Percentiles rank a stretch among this genome's conserved stretches.
Evolutionary conservation across 345 rosid species (phyloP).

Genomic region (Trapa bicornis): DNA sequence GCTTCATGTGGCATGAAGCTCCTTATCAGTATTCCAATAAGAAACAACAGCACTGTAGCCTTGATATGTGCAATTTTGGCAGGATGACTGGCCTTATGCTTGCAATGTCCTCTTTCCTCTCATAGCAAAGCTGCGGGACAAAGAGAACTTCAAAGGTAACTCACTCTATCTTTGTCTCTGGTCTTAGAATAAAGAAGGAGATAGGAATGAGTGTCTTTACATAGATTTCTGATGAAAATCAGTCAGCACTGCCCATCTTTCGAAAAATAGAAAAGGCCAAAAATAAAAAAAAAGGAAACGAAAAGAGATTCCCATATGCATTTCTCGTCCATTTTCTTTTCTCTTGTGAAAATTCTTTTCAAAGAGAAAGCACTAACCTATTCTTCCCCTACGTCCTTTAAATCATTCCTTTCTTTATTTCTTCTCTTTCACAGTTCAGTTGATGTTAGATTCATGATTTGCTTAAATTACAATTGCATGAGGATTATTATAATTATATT

Average conservation of each 20-base stretch:
- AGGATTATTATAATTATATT: no score
- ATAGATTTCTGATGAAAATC: constrained; percentile 13
- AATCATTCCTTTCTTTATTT: not conserved
- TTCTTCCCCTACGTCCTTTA: no score
- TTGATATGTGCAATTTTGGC: no score
- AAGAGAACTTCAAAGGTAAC: constrained; percentile 19
- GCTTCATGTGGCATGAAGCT: no score
- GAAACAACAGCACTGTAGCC: no score
- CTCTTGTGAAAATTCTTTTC: no score
- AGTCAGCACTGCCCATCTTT: constrained; percentile 9
- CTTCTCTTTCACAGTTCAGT: not conserved
- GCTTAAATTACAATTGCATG: not conserved
- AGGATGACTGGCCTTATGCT: no score
- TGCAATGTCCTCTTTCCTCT: no score
- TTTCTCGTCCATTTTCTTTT: no score
- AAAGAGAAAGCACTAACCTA: not conserved
- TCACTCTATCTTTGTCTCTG: constrained; percentile 2
- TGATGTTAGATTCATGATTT: no score
- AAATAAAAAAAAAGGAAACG: not conserved
- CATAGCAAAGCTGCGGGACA: not conserved
- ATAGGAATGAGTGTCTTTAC: constrained; percentile 1
- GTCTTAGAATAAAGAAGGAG: not conserved
- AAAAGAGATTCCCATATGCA: no score
- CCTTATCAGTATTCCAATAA: no score
- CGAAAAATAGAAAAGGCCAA: not conserved